A percentile compares a stretch with the other conserved stretches of the same genome.
Conservation (phyloP, 148 eudicot species). For the Tetragonia tetragonoides region DNA sequence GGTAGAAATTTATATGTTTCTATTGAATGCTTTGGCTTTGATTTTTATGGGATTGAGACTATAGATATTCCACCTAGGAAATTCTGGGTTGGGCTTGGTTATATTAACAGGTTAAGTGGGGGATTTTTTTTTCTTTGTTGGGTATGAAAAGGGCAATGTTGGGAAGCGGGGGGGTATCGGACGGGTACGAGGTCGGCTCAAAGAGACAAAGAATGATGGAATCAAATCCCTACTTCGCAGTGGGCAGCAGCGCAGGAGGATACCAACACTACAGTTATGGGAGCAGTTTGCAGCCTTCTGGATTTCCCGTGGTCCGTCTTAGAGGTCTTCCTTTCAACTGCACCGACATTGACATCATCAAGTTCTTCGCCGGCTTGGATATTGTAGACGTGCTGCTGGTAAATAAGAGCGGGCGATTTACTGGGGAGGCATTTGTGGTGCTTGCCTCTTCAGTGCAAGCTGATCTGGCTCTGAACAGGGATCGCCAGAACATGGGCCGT, state of each 20-base stretch:
- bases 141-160: slow-evolving; percentile 89
- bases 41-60: slow-evolving; percentile 22
- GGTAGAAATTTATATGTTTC: not conserved
- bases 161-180: slow-evolving; percentile 98
- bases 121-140: slow-evolving; percentile 53
- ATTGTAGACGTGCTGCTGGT: slow-evolving; percentile 80
- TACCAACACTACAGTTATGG: slow-evolving; percentile 46
- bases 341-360: slow-evolving; percentile 65
- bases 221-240: slow-evolving; percentile 96
- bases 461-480: slow-evolving; percentile 66
- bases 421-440: slow-evolving; percentile 82
- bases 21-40: not conserved
- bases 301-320: slow-evolving; percentile 76
- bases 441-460: slow-evolving; percentile 66
- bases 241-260: slow-evolving; percentile 58
- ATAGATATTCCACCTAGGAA: slow-evolving; percentile 26
- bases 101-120: slow-evolving; percentile 93
- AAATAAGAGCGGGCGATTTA: slow-evolving; percentile 58
- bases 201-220: slow-evolving; percentile 99
- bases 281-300: slow-evolving; percentile 44
- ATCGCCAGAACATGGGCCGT: slow-evolving; percentile 78
- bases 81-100: slow-evolving; percentile 79
- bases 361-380: slow-evolving; percentile 82
- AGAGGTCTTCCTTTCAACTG: slow-evolving; percentile 92
- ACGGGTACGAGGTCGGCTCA: slow-evolving; percentile 98